Conservation (phyloP, 2,329 filamentous ascomycete species). For the Hypomyces perniciosus region DNA sequence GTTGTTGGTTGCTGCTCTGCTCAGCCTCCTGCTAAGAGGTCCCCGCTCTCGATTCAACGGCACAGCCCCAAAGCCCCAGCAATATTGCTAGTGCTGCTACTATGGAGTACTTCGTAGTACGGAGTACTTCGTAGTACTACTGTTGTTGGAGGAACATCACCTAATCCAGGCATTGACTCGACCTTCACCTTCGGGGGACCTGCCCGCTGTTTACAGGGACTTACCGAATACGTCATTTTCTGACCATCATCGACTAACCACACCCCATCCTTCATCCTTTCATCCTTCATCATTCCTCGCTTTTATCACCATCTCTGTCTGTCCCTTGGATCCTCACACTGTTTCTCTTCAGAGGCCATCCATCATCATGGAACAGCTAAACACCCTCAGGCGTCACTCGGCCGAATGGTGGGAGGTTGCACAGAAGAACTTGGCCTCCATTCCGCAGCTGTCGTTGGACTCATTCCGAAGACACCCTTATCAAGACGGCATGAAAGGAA, state of each 20-base stretch:
- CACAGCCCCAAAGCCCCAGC: conserved; percentile 4
- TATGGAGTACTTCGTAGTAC: background rate
- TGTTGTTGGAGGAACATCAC: background rate
- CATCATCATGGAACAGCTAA: conserved; percentile 45
- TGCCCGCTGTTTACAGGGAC: background rate
- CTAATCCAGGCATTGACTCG: background rate
- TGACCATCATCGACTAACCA: background rate
- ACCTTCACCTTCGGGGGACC: background rate
- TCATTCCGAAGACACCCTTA: conserved; percentile 9
- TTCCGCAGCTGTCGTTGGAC: conserved; percentile 3
- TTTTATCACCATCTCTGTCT: background rate
- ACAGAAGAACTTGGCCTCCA: conserved; percentile 36
- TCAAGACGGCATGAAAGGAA: conserved; percentile 42
- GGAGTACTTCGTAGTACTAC: background rate
- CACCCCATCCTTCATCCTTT: background rate
- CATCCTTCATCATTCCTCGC: background rate
- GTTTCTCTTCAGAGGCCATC: background rate
- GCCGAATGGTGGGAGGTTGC: conserved; percentile 47
- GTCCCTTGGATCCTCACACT: too few species aligned
- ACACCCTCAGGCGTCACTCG: conserved; percentile 48
- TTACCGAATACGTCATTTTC: background rate
- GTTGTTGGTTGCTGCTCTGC: background rate
- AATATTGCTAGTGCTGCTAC: background rate
- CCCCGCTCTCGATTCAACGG: conserved; percentile 5
- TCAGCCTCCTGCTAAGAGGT: conserved; percentile 3